Conservation (phyloP, 148 eudicot genomes). For the Mesembryanthemum crystallinum region DNA sequence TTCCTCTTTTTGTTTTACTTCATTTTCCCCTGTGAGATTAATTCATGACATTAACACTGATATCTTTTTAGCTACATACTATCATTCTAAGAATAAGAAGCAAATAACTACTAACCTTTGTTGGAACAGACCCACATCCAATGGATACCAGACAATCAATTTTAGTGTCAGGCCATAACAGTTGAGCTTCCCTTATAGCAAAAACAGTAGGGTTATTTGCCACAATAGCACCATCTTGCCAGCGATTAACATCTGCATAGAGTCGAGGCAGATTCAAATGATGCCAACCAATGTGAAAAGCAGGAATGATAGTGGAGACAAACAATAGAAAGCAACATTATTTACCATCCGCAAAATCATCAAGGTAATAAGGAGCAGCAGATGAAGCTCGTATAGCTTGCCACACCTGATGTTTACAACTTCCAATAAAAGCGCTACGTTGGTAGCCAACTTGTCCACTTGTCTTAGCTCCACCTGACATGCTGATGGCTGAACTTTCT, state of each 20-base stretch:
- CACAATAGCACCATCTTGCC: conserved; percentile 99
- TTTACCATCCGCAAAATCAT: conserved; percentile 93
- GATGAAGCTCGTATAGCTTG: conserved; percentile 99
- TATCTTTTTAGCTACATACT: neutral
- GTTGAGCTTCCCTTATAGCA: conserved; percentile 96
- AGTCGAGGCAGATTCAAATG: conserved; percentile 13
- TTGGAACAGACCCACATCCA: conserved; percentile 92
- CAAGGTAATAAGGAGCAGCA: conserved; percentile 99
- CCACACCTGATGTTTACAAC: conserved; percentile 95
- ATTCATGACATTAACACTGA: neutral
- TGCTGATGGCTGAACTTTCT: conserved; percentile 64
- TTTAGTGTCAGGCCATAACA: conserved; percentile 94
- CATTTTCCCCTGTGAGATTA: neutral
- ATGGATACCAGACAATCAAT: conserved; percentile 90
- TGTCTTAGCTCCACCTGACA: conserved; percentile 52
- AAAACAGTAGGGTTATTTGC: conserved; percentile 98
- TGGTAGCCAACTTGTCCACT: conserved; percentile 70
- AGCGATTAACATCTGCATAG: conserved; percentile 65
- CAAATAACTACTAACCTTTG: conserved; percentile 85
- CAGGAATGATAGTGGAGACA: neutral
- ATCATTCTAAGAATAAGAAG: conserved; percentile 2
- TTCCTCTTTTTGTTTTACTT: conserved; percentile 1
- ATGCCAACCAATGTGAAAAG: conserved; percentile 4
- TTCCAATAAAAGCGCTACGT: conserved; percentile 87
- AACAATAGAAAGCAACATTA: conserved; percentile 13